These are phyloP conservation scores for Rhodamnia rubescens DNA, from an alignment of 345 rosid species.

Conservation along the genomic window DNA sequence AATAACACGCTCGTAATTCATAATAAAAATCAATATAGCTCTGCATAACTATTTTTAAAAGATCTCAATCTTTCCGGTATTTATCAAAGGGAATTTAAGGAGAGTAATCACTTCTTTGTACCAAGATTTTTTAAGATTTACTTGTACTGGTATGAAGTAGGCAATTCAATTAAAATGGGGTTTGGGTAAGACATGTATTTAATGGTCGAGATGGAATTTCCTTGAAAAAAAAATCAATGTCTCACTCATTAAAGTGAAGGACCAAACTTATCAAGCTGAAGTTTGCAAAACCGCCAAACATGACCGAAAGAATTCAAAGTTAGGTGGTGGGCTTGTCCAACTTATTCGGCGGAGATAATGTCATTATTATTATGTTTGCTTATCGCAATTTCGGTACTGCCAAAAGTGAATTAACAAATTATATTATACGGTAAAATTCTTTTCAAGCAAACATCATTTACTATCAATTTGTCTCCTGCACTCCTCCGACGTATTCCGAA, in stretches of 20 bases:
- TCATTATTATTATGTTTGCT: neutral
- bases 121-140: too few relatives aligned
- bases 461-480: too few relatives aligned
- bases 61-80: fast-evolving
- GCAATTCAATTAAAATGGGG: neutral
- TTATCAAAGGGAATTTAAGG: fast-evolving
- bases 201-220: neutral
- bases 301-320: neutral
- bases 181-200: neutral
- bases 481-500: too few relatives aligned
- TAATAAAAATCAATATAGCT: too few relatives aligned
- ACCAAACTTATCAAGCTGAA: neutral
- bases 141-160: fast-evolving
- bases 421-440: too few relatives aligned
- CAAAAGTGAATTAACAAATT: too few relatives aligned
- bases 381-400: too few relatives aligned
- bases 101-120: fast-evolving
- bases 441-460: too few relatives aligned
- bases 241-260: neutral
- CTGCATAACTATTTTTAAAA: too few relatives aligned
- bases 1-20: too few relatives aligned
- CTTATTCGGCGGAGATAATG: neutral
- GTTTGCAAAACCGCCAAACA: neutral
- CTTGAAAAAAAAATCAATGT: fast-evolving
- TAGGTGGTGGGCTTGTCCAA: neutral